These are phyloP conservation scores for Solanum appendiculatum DNA, from an alignment of 257 asterid genomes.

Conservation along the genomic window DNA sequence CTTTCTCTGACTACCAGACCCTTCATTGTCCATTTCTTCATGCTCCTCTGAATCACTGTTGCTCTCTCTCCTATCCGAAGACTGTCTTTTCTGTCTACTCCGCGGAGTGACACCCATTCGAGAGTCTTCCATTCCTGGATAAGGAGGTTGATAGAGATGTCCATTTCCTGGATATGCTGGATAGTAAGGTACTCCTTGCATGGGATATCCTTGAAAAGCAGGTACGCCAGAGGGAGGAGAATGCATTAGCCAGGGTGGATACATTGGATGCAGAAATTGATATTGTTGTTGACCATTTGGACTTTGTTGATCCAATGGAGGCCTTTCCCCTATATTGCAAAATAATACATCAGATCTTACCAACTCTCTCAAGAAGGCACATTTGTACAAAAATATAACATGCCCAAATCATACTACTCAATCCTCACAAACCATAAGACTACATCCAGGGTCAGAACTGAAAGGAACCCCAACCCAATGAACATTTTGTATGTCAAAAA, in stretches of 20 bases:
- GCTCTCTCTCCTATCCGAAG: constrained; percentile 39
- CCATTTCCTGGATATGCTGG: constrained; percentile 56
- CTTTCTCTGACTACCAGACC: constrained; percentile 32
- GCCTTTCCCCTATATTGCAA: constrained; percentile 25
- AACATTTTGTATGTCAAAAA: background rate
- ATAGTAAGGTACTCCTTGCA: constrained; percentile 90
- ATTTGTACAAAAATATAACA: background rate
- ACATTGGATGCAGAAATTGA: constrained; percentile 54
- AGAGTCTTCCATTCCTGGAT: constrained; percentile 47
- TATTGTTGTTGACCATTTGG: constrained; percentile 55
- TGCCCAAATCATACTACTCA: background rate
- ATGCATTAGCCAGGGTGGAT: constrained; percentile 79
- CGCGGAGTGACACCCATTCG: constrained; percentile 25
- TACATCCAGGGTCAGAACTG: background rate
- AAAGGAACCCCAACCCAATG: background rate
- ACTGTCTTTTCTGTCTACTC: constrained; percentile 35
- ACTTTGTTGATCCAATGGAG: constrained; percentile 35
- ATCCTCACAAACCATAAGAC: background rate
- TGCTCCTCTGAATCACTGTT: constrained; percentile 38
- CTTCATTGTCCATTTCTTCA: constrained; percentile 27
- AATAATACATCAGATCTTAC: background rate
- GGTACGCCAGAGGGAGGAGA: constrained; percentile 53
- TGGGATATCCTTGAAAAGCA: constrained; percentile 68
- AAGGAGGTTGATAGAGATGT: constrained; percentile 55
- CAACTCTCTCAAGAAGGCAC: constrained; percentile 3